Conservation (phyloP, 768 basidiomycete genomes). For the Pulveroboletus ravenelii region DNA sequence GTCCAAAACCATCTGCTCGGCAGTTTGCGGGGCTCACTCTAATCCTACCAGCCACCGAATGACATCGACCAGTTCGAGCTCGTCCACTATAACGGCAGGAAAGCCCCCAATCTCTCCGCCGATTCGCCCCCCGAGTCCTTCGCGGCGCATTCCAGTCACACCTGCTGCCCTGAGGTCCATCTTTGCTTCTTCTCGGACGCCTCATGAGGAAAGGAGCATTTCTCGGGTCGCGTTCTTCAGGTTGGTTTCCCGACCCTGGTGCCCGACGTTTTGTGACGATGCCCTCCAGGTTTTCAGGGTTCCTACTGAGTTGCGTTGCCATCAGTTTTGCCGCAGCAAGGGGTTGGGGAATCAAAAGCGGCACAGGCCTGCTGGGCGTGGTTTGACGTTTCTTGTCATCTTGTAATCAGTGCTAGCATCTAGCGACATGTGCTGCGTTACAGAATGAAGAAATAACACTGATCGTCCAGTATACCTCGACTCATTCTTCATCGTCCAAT, state of each 20-base stretch:
- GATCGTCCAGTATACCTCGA: background rate
- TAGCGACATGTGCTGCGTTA: background rate
- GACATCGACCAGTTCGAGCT: slow-evolving; percentile 44
- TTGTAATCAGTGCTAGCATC: background rate
- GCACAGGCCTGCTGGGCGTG: slow-evolving; percentile 66
- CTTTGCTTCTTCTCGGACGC: slow-evolving; percentile 79
- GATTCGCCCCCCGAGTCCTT: slow-evolving; percentile 38
- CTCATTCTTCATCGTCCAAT: slow-evolving; percentile 18
- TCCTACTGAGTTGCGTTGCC: slow-evolving; percentile 73
- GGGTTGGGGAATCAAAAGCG: slow-evolving; percentile 61
- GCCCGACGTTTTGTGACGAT: background rate
- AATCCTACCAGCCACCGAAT: slow-evolving; percentile 8
- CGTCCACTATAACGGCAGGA: slow-evolving; percentile 46
- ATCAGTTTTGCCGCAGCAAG: slow-evolving; percentile 73
- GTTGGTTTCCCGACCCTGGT: slow-evolving; percentile 33
- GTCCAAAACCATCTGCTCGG: slow-evolving; percentile 3
- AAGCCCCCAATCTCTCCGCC: slow-evolving; percentile 23
- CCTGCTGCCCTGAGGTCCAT: slow-evolving; percentile 79
- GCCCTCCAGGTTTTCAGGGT: slow-evolving; percentile 65
- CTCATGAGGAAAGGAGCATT: slow-evolving; percentile 76
- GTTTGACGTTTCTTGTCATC: slow-evolving; percentile 31
- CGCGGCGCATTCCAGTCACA: slow-evolving; percentile 74
- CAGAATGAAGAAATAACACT: background rate
- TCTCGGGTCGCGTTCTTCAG: slow-evolving; percentile 86
- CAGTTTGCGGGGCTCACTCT: slow-evolving; percentile 18